These are phyloP conservation scores for Ganoderma lingzhi DNA, from an alignment of 1,284 basidiomycete species.

Conservation along the genomic window DNA sequence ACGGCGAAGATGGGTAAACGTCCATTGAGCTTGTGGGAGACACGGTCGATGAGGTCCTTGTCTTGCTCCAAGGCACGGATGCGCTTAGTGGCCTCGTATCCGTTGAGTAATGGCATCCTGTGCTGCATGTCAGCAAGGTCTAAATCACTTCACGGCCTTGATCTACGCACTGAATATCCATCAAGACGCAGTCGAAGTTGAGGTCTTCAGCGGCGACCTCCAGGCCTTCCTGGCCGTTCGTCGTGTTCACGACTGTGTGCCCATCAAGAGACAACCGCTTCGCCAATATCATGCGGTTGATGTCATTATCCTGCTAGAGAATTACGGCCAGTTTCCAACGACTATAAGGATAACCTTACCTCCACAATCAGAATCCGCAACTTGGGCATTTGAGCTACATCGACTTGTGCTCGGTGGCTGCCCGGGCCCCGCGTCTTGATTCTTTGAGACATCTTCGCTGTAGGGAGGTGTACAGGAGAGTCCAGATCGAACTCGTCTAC, in stretches of 20 bases:
- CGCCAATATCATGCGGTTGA: slow-evolving; percentile 79
- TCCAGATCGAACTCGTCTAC: slow-evolving; percentile 49
- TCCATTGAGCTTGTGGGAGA: slow-evolving; percentile 66
- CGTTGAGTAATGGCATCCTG: slow-evolving; percentile 88
- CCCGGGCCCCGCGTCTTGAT: not conserved
- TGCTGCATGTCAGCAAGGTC: not conserved
- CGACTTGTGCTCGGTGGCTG: not conserved
- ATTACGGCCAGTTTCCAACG: not conserved
- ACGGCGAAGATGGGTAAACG: slow-evolving; percentile 88
- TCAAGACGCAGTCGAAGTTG: slow-evolving; percentile 79
- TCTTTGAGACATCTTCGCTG: not conserved
- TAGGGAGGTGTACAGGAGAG: slow-evolving; percentile 10
- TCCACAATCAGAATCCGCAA: slow-evolving; percentile 79
- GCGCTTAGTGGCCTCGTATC: slow-evolving; percentile 74
- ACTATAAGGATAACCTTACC: slow-evolving; percentile 46
- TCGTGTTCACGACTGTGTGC: slow-evolving; percentile 72
- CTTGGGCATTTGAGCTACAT: slow-evolving; percentile 31
- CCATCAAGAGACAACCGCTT: slow-evolving; percentile 77
- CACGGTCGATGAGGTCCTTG: slow-evolving; percentile 34
- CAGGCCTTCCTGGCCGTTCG: slow-evolving; percentile 83
- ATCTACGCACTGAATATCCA: slow-evolving; percentile 81
- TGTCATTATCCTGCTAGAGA: slow-evolving; percentile 68
- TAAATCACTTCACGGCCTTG: not conserved
- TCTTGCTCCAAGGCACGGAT: slow-evolving; percentile 70
- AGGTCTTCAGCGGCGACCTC: slow-evolving; percentile 67